These are phyloP conservation scores for Brassica rapa DNA, from an alignment of 345 rosid species.

Conservation along the genomic window DNA sequence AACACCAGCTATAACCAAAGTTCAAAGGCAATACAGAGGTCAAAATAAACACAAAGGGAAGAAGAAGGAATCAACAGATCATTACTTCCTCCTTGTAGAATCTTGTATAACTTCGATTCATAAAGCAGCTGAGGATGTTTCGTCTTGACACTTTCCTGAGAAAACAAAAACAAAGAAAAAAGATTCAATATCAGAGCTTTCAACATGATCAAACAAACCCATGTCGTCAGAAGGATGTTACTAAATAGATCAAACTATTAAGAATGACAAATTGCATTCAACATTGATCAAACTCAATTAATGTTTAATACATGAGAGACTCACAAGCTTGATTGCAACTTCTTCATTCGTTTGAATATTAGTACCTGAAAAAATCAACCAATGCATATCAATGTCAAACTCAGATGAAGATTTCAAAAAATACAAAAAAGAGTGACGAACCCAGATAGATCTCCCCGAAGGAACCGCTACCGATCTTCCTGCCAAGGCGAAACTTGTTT, in stretches of 20 bases:
- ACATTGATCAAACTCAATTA: neutral
- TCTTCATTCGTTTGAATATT: constrained; percentile 88
- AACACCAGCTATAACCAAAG: constrained; percentile 55
- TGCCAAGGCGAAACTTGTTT: constrained; percentile 60
- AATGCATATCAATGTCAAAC: constrained; percentile 22
- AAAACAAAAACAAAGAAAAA: neutral
- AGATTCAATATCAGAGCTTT: neutral
- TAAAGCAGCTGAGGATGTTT: constrained; percentile 89
- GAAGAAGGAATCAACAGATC: neutral
- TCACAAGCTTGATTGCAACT: constrained; percentile 92
- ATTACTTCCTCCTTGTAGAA: constrained; percentile 94
- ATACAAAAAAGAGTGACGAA: constrained; percentile 24
- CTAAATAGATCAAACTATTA: constrained; percentile 2
- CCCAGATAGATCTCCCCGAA: constrained; percentile 69
- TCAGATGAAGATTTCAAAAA: neutral
- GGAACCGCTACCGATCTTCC: constrained; percentile 72
- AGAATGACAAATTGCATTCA: neutral
- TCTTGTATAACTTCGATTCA: constrained; percentile 82
- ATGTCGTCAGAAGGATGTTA: neutral
- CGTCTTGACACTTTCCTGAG: constrained; percentile 83
- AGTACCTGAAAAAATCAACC: constrained; percentile 54
- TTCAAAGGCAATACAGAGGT: neutral
- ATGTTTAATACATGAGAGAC: constrained; percentile 31
- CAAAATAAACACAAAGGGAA: constrained; percentile 10
- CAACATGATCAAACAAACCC: constrained; percentile 8